Evolutionary conservation across 2,329 filamentous ascomycete species (phyloP).

Genomic region (Verticillium longisporum): DNA sequence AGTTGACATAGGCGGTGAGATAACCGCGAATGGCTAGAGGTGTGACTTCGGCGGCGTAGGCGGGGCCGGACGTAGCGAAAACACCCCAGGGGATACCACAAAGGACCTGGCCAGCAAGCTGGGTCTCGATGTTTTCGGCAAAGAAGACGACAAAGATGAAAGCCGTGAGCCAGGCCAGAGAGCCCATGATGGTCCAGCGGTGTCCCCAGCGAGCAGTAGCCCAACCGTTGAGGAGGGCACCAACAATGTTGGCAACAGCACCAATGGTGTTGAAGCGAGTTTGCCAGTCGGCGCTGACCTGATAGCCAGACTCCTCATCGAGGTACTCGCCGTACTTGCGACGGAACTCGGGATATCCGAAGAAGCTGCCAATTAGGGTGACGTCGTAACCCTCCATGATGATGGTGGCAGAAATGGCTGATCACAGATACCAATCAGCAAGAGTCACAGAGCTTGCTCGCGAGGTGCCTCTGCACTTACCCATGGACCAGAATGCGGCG

Average conservation of each 20-base stretch:
- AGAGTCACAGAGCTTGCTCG: neutral
- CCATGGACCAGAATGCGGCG: constrained; percentile 31
- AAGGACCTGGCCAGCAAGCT: constrained; percentile 38
- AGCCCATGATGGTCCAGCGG: constrained; percentile 32
- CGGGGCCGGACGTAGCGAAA: constrained; percentile 34
- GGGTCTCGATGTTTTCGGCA: constrained; percentile 31
- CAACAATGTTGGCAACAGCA: constrained; percentile 28
- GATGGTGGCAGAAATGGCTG: constrained; percentile 36
- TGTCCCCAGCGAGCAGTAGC: constrained; percentile 34
- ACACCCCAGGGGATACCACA: constrained; percentile 37
- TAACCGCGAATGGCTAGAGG: constrained; percentile 34
- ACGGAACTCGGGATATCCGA: constrained; percentile 31
- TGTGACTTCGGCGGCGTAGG: constrained; percentile 36
- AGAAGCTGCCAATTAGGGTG: constrained; percentile 38
- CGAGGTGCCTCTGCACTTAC: constrained; percentile 17
- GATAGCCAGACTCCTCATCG: constrained; percentile 27
- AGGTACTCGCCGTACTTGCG: constrained; percentile 31
- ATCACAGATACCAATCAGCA: neutral
- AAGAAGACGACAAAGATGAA: constrained; percentile 45
- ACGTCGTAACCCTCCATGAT: constrained; percentile 47
- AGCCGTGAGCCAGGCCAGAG: constrained; percentile 30
- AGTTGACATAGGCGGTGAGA: constrained; percentile 35
- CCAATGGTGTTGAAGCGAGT: constrained; percentile 33
- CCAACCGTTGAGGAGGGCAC: constrained; percentile 33
- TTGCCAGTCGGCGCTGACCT: constrained; percentile 46